Base-by-base conservation (phyloP, 345 rosid genomes). In the Geranium rotundifolium region DNA sequence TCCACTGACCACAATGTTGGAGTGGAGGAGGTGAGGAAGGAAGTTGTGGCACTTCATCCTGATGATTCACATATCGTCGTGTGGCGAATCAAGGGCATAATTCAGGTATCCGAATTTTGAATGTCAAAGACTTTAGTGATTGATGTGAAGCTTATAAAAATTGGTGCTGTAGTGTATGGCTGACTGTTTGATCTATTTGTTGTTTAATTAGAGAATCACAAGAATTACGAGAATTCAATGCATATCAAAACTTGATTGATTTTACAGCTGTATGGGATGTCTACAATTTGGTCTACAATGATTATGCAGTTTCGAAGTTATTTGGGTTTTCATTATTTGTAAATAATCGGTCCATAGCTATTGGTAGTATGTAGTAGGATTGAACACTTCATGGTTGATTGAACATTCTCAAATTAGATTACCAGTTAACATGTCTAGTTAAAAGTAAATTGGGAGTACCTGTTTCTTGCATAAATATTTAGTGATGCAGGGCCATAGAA, bases 11-110 rank as follows among this genome's bases (percentile, higher is more conserved):
- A 85, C 62, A 85, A 85, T 76, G 90, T 85, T 55, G 58, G 72
- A 6, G 76, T 65, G 34, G 82, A 82, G 68, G 87, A 81, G 76
- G 85, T 85, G 17, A 85, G 90, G 71, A 82, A 81, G 68, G 90
- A 85, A 74, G 85, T 85, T 27, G 77, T 67, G 64, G 84, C 87
- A 14, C 90, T 82, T 54, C 90, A 85, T 71, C 90, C 90, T 1
- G 87, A 80, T 66, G 90, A 85, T 77, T 60, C 85, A 4, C 77
- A 79, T 54, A 46, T 81, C 23, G 90, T 85, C n/a, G 78, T 81
- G 31, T 68, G 90, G 90, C 75, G 87, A 55, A 79, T 85, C 8
- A 85, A 79, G 80, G 90, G 90, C 63, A 82, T 85, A 67, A 82
- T 85, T 76, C 90, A 85, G 90, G 90, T 85, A 60, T 17, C n/a